Evolutionary conservation across 768 basidiomycete genomes (phyloP).

Genomic region (Suillus clintonianus): DNA sequence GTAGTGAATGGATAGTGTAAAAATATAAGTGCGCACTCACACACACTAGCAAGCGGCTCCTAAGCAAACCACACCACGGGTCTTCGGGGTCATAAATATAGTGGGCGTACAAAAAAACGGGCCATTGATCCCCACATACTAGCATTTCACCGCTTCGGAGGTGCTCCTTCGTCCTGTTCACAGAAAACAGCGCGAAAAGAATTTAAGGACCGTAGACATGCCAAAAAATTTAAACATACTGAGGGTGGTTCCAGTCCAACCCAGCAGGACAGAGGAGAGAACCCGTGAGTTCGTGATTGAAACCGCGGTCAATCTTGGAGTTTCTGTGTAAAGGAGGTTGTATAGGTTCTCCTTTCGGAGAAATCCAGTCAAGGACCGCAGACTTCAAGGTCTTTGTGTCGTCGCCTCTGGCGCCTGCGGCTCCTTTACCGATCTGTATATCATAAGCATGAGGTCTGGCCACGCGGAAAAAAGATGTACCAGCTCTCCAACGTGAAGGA

Average conservation of each 20-base stretch:
- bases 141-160: constrained; percentile 7
- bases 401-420: constrained; percentile 2
- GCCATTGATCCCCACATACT: constrained; percentile 18
- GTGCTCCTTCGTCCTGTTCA: constrained; percentile 7
- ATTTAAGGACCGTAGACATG: not conserved
- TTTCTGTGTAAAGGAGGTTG: constrained; percentile 13
- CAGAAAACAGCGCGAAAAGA: not conserved
- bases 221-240: constrained; percentile 10
- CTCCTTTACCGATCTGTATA: constrained; percentile 4
- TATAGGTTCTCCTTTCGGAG: constrained; percentile 14
- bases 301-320: constrained; percentile 15
- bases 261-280: constrained; percentile 19
- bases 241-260: constrained; percentile 17
- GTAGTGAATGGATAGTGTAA: not conserved
- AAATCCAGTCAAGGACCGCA: constrained; percentile 19
- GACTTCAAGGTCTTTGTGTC: constrained; percentile 11
- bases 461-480: not conserved
- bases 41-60: constrained; percentile 20
- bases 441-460: not conserved
- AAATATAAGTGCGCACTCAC: constrained; percentile 12
- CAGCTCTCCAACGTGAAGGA: not conserved
- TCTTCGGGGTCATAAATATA: constrained; percentile 16
- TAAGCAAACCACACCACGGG: constrained; percentile 22
- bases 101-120: constrained; percentile 15
- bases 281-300: constrained; percentile 18